Base-by-base conservation (phyloP, 441 rosid species). In the Gossypium schwendimanii region DNA sequence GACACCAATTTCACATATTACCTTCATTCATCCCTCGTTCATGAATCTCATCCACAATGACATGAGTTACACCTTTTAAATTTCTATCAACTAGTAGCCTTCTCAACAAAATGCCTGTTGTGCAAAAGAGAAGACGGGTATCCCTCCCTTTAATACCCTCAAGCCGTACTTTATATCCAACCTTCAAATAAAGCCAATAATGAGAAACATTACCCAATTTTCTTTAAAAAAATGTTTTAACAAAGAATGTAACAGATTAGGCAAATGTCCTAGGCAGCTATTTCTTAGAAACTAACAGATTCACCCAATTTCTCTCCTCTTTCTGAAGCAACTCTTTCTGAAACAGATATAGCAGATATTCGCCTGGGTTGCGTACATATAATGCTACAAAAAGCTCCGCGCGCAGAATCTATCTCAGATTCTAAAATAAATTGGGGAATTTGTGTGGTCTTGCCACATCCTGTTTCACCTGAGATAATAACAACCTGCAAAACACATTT, bases 11-110 rank as follows among this genome's bases (percentile, higher is more conserved):
- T 68, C 47, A 55, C 31, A 77, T 15, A 64, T 78, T 90, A 91
- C 98, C 98, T 81, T 93, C 98, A 77, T 91, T 90, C 93, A 93
- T 91, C 83, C 97, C 98, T 75, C 97, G 98, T 76, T 93, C 98
- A 72, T 93, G 98, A 78, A 93, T 91, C 85, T 93, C 98, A 78
- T 93, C 98, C 75, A 93, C 94, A 53, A 93, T 86, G 65, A 91
- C 94, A 82, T 93, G 92, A 77, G 91, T 91, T 76, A 91, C 84
- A 67, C 97, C 98, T 78, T 82, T 90, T 80, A 93, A 82, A 79
- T 77, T 91, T 82, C 87, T 87, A 87, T 93, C 98, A 64, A 89
- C 89, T 73, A 91, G 90, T 84, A 90, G 75, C 76, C 96, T 89
- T 81, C 98, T 87, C 88, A 93, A 83, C 82, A 93, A 83, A 75